Evolutionary conservation across 192 early-diverging fungal genomes (phyloP), one percentile per base, ranked within the genome.

Genomic region (Lunasporangiospora selenospora): DNA sequence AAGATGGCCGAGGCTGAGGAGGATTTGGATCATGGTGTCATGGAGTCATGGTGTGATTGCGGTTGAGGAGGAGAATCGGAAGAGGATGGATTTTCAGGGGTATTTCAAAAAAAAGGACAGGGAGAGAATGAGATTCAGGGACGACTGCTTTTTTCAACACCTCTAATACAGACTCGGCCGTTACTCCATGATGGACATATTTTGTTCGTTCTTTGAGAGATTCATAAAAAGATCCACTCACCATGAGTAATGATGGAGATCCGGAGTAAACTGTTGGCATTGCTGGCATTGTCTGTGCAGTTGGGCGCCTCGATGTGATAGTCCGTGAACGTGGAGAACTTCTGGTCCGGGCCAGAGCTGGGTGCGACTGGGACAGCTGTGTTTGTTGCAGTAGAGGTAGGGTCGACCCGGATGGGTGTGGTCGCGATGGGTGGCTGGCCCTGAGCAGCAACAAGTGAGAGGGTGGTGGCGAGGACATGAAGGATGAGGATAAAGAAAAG

Each of bases 181-280:
- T n/a, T n/a, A n/a, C n/a, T n/a, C n/a, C n/a, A n/a, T n/a, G n/a
- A n/a, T n/a, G n/a, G n/a, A n/a, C n/a, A n/a, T n/a, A n/a, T n/a
- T n/a, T n/a, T n/a, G n/a, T 27, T 32, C 21, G 16, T 27, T 32
- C 30, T 21, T 33, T 18, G 13, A 36, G 19, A 30, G n/a, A 31
- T 6, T 12, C 30, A 50, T 18, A 27, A 19, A n/a, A 50, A 32
- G 8, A 26, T 44, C 12, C 10, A 19, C 63, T 26, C 57, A 56
- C 63, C 32, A 23, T 65, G 63, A 39, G 63, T 56, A 39, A 65
- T 50, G 12, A 65, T 26, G 15, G 63, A 49, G 23, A 65, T 32
- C n/a, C 57, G 57, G 45, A 59, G n/a, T n/a, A n/a, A n/a, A n/a
- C n/a, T n/a, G 21, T 3, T n/a, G 45, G 15, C 57, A n/a, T 6